Base-by-base conservation (phyloP, 2,329 filamentous ascomycete species). In the Colletotrichum sp. region DNA sequence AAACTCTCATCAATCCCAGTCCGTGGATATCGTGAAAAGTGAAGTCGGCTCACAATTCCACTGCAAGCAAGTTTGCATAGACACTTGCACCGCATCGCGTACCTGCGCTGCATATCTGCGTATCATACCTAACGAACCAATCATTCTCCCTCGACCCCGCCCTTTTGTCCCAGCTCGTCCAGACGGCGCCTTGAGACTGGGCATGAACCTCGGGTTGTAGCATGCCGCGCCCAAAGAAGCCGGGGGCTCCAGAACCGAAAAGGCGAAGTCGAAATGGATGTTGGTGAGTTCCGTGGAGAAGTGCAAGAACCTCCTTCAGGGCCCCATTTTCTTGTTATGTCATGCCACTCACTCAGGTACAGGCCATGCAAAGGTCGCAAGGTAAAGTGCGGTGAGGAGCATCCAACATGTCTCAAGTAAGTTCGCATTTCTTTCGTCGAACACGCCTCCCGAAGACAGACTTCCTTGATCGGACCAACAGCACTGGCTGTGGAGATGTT, bases 301-400 rank as follows among this genome's bases (percentile, higher is more conserved):
- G 30, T 30, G 28, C 28, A 10, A 67, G 12, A 26, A 8, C 18
- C 30, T 57, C 21, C 52, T 30, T 12, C 32, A 30, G 21, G 52
- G 43, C 43, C 30, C 32, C n/a, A 10, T 12, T 10, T 60, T 16
- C 10, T 18, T 36, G 24, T 57, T 21, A 9, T 7, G 32, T 9
- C 32, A 34, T 59, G 28, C n/a, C 15, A 43, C 59, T 75, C 26
- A 75, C n/a, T 32, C n/a, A 34, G 24, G 28, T 48, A n/a, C 71
- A 95, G 94, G 93, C 94, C 93, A 15, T 96, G 94, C 86, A 96
- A 96, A 86, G 90, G 90, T 78, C 90, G 94, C 76, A 96, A 86
- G 77, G 83, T 86, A 78, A 96, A 96, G 87, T 96, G 94, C 84
- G 94, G 93, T 77, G 95, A 96, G 83, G 93, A 94, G 81, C 93